Conservation (phyloP, 257 asterid species). For the Marsdenia floribunda region DNA sequence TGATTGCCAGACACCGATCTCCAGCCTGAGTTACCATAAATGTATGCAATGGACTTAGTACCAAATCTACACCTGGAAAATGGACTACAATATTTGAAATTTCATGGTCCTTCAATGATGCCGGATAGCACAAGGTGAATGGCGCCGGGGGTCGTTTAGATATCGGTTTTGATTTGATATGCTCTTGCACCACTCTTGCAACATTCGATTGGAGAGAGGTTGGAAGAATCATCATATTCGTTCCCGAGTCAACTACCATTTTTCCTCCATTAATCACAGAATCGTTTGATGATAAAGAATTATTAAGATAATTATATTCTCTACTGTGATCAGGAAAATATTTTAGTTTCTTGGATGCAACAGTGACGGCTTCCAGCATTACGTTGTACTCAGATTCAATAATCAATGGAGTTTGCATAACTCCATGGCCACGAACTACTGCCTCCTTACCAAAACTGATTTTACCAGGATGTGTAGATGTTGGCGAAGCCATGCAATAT, state of each 20-base stretch:
- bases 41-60: conserved; percentile 23
- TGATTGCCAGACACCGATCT: conserved; percentile 41
- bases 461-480: conserved; percentile 24
- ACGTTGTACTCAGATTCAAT: conserved; percentile 24
- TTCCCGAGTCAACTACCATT: conserved; percentile 50
- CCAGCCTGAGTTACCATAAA: conserved; percentile 18
- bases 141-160: conserved; percentile 19
- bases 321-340: neutral
- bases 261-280: neutral
- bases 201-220: conserved; percentile 8
- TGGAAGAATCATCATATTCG: conserved; percentile 43
- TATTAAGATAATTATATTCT: too few relatives aligned
- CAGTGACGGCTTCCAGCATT: conserved; percentile 39
- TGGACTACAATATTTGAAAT: conserved; percentile 36
- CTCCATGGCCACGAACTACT: conserved; percentile 30
- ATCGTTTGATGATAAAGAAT: neutral
- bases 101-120: neutral
- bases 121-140: conserved; percentile 36
- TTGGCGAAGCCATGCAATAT: conserved; percentile 44
- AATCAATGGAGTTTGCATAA: conserved; percentile 40
- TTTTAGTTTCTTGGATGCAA: conserved; percentile 24
- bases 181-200: conserved; percentile 5
- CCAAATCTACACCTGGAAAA: conserved; percentile 50
- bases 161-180: neutral
- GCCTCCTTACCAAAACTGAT: conserved; percentile 42